phyloP scores from a whole-genome alignment of 306 rosid genomes.

The Vigna mungo region DNA sequence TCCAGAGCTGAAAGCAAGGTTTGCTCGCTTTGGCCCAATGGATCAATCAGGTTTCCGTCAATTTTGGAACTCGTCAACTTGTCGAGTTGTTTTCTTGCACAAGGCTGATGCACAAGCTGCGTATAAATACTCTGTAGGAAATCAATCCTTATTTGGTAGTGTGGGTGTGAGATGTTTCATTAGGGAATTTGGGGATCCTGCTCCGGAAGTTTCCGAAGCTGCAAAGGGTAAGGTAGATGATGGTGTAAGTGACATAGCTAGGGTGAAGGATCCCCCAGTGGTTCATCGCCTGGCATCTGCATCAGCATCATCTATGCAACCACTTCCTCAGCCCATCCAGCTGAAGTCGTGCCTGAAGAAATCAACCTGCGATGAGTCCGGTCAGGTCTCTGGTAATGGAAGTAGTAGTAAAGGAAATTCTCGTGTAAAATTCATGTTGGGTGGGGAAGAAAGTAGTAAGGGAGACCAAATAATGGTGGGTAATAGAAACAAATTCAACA shows the following conservation, averaged over 20 bases:
- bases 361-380: slow-evolving; percentile 74
- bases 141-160: slow-evolving; percentile 80
- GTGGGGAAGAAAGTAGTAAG: slow-evolving; percentile 87
- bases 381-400: slow-evolving; percentile 65
- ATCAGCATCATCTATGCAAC: slow-evolving; percentile 47
- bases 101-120: slow-evolving; percentile 90
- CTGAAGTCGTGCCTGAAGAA: slow-evolving; percentile 90
- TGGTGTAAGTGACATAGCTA: slow-evolving; percentile 48
- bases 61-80: slow-evolving; percentile 86
- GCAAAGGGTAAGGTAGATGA: slow-evolving; percentile 68
- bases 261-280: slow-evolving; percentile 63
- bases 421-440: slow-evolving; percentile 98
- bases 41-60: slow-evolving; percentile 90
- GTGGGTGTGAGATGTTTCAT: slow-evolving; percentile 67
- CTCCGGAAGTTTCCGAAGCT: slow-evolving; percentile 60
- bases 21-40: slow-evolving; percentile 95
- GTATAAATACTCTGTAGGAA: slow-evolving; percentile 60
- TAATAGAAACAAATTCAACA: slow-evolving; percentile 85
- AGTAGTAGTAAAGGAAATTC: slow-evolving; percentile 76
- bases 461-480: slow-evolving; percentile 73
- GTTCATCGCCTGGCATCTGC: slow-evolving; percentile 53
- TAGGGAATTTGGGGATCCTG: slow-evolving; percentile 64
- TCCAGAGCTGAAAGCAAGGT: slow-evolving; percentile 94
- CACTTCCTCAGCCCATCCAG: slow-evolving; percentile 63
- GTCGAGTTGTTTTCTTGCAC: slow-evolving; percentile 87